These are phyloP conservation scores for Colletotrichum sp. DNA, from an alignment of 2,329 filamentous ascomycete genomes.

Conservation along the genomic window DNA sequence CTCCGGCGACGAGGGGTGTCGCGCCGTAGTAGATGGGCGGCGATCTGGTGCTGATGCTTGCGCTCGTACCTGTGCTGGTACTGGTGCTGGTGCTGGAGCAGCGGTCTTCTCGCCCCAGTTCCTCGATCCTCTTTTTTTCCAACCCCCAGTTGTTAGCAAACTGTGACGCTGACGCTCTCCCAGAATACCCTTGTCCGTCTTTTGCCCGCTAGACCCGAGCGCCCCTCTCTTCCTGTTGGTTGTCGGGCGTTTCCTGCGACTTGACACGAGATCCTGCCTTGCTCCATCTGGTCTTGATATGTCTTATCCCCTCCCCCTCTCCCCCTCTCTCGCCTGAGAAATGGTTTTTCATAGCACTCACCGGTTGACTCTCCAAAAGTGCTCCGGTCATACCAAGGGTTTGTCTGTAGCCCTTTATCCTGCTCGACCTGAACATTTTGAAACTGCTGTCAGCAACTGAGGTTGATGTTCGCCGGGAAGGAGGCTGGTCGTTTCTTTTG, in stretches of 20 bases:
- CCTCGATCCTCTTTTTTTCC: conserved; percentile 19
- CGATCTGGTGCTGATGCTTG: conserved; percentile 31
- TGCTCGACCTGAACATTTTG: conserved; percentile 24
- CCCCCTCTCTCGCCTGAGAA: neutral
- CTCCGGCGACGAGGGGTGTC: conserved; percentile 40
- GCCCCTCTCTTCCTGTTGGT: neutral
- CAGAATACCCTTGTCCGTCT: neutral
- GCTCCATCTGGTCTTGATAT: neutral
- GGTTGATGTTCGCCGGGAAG: neutral
- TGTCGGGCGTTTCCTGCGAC: neutral
- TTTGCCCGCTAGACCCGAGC: neutral
- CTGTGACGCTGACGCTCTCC: neutral
- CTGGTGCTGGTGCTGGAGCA: conserved; percentile 22
- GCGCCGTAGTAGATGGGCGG: conserved; percentile 30
- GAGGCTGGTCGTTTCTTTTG: neutral
- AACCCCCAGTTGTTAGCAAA: conserved; percentile 6
- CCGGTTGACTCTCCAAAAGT: conserved; percentile 25
- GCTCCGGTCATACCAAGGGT: conserved; percentile 34
- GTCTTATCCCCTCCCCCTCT: neutral
- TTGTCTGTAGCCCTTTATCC: conserved; percentile 15
- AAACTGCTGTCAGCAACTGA: conserved; percentile 26
- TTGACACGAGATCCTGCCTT: neutral
- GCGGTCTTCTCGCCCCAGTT: conserved; percentile 15
- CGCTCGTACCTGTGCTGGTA: conserved; percentile 8
- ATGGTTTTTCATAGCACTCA: neutral